phyloP scores from a whole-genome alignment of 306 rosid genomes.

The Acacia melanoxylon region DNA sequence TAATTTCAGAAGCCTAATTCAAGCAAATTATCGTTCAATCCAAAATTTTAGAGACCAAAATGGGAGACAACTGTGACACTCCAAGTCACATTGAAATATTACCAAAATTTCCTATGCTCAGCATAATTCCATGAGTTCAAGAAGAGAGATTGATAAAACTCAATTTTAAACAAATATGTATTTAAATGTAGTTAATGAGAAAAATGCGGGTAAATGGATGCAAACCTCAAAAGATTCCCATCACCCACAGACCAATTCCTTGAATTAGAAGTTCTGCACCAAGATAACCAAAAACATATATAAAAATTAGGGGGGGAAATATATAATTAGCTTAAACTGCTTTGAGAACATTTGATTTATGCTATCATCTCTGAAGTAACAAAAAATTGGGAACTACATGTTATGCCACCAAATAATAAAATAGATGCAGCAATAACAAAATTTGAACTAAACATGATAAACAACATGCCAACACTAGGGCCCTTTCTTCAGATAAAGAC shows the following conservation, averaged over 20 bases:
- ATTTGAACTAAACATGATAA: not conserved
- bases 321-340: conserved; percentile 2
- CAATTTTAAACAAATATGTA: conserved; percentile 4
- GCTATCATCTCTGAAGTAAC: not conserved
- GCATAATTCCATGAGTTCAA: conserved; percentile 13
- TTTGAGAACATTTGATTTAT: conserved; percentile 1
- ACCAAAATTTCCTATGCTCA: conserved; percentile 9
- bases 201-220: conserved; percentile 19
- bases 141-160: conserved; percentile 3
- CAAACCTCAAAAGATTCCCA: conserved; percentile 59
- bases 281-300: conserved; percentile 25
- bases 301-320: conserved; percentile 10
- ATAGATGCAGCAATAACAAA: conserved; percentile 12
- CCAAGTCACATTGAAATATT: conserved; percentile 11
- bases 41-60: conserved; percentile 7
- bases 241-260: conserved; percentile 36
- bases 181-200: not conserved
- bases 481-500: not conserved
- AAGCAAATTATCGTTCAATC: conserved; percentile 11
- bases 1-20: conserved; percentile 21
- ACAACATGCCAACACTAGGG: not conserved
- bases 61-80: conserved; percentile 22
- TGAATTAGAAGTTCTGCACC: conserved; percentile 47
- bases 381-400: conserved; percentile 6
- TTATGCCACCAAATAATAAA: conserved; percentile 4